Conservation (phyloP, 139 green algal species). For the Micractinium sp. region DNA sequence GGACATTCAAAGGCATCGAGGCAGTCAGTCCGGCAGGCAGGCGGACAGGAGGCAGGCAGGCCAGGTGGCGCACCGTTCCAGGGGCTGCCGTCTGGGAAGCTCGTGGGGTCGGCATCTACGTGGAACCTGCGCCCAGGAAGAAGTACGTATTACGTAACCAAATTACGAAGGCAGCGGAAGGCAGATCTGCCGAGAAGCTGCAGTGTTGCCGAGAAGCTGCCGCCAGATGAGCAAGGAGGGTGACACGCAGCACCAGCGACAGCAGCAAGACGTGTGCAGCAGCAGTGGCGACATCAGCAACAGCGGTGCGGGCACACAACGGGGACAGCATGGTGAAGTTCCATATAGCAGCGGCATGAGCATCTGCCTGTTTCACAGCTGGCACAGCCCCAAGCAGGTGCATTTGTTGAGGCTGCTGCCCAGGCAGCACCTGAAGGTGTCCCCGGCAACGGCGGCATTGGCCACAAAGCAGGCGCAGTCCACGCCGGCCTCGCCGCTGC, state of each 20-base stretch:
- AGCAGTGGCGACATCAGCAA: too few relatives aligned
- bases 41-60: background rate
- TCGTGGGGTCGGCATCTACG: conserved; percentile 85
- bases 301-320: too few relatives aligned
- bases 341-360: too few relatives aligned
- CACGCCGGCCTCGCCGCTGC: background rate
- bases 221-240: too few relatives aligned
- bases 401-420: background rate
- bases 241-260: too few relatives aligned
- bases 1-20: too few relatives aligned
- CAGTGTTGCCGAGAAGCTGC: background rate
- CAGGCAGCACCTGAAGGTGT: conserved; percentile 64
- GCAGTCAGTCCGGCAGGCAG: too few relatives aligned
- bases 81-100: conserved; percentile 56
- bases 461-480: conserved; percentile 83
- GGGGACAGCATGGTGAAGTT: too few relatives aligned
- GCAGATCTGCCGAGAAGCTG: background rate
- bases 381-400: background rate
- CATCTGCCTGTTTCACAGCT: background rate
- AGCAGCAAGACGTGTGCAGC: too few relatives aligned
- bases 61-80: conserved; percentile 18
- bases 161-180: too few relatives aligned
- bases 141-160: too few relatives aligned
- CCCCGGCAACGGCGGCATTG: conserved; percentile 79
- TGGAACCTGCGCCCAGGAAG: conserved; percentile 64